Base-by-base conservation (phyloP, 345 rosid genomes). In the Eucalyptus leucophloia region DNA sequence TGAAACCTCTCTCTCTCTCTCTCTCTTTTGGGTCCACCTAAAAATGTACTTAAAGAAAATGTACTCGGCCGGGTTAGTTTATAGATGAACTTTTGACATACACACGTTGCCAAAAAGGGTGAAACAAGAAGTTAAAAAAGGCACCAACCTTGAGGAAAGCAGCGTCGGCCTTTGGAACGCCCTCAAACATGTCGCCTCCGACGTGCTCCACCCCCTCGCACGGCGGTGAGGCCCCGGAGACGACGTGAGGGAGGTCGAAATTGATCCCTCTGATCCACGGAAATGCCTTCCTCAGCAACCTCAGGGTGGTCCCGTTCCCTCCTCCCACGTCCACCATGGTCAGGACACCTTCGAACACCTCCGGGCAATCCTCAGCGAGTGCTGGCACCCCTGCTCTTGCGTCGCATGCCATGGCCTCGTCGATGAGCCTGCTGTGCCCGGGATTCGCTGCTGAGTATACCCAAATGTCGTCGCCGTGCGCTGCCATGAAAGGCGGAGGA, bases 271-370 rank as follows among this genome's bases (percentile, higher is more conserved):
- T 69, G 47, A 96, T 92, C 94, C 93, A 92, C 9, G 99, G 97
- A 80, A 91, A 95, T 45, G 93, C 94, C 89, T 94, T 92, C 11
- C 93, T 93, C 90, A 97, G 26, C 90, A 92, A 56, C 19, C 93
- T 88, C 91, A 95, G 26, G 65, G 94, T 34, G 50, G 95, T 95
- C 83, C 98, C 98, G 21, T 92, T 92, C 7, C 97, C 95, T 1
- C 98, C 99, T 42, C 97, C 98, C 24, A 96, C 95, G 83, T 97
- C 98, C 30, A 96, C 97, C 94, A 96, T 50, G 18, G 90, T 94
- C 50, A 65, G 69, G 32, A 96, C 49, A 17, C 96, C 95, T 4
- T 96, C 93, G 89, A 96, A 94, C 92, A 94, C 91, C 80, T 95
- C 94, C 0, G 91, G 93, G 90, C 96, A 95, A 14, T 90, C 89